A percentile compares a stretch with the other conserved stretches of the same genome.
Conservation (phyloP, 768 basidiomycete species). For the Psilocybe cubensis region DNA sequence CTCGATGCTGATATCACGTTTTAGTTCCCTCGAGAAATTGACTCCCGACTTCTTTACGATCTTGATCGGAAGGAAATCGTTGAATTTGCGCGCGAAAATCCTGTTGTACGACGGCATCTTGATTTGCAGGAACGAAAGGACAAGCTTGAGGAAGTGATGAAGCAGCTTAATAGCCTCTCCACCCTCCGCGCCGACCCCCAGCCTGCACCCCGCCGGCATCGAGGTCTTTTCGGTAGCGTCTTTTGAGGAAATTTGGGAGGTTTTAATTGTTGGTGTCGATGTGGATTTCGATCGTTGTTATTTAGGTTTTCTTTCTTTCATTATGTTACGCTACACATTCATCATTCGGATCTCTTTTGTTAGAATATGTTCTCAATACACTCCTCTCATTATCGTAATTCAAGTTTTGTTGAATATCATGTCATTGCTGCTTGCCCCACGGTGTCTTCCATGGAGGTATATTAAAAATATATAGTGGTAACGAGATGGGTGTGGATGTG, state of each 20-base stretch:
- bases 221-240: constrained; percentile 79
- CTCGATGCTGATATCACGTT: neutral
- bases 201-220: constrained; percentile 69
- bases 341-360: constrained; percentile 14
- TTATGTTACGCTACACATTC: constrained; percentile 9
- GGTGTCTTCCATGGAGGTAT: constrained; percentile 1
- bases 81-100: constrained; percentile 95
- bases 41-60: constrained; percentile 90
- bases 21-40: constrained; percentile 97
- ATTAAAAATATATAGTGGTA: neutral
- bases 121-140: constrained; percentile 97
- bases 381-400: constrained; percentile 14
- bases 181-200: constrained; percentile 85
- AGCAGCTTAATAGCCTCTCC: constrained; percentile 90
- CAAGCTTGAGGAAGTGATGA: constrained; percentile 97
- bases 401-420: neutral
- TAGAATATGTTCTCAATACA: constrained; percentile 7
- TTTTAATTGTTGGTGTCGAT: neutral
- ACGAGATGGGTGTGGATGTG: neutral
- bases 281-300: constrained; percentile 4
- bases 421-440: neutral
- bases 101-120: constrained; percentile 81
- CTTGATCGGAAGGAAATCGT: constrained; percentile 90
- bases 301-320: constrained; percentile 2
- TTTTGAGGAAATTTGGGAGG: constrained; percentile 46